Conservation (phyloP, 1,139 yeast genomes). For the Magnusiomyces starmeri region DNA sequence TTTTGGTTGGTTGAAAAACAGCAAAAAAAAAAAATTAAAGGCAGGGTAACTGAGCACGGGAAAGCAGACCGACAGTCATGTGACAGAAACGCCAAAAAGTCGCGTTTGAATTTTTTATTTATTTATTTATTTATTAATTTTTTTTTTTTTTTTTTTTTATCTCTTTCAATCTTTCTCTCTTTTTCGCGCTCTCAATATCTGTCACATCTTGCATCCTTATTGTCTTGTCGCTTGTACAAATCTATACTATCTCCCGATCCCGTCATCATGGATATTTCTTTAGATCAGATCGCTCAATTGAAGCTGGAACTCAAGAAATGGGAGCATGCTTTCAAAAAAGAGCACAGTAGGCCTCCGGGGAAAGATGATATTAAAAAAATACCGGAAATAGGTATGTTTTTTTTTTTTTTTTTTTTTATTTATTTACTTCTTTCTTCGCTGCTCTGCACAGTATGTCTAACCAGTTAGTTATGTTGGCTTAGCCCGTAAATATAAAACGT, state of each 20-base stretch:
- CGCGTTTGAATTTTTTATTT: background rate
- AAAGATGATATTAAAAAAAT: conserved; percentile 48
- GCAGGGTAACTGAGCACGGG: background rate
- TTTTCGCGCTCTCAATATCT: background rate
- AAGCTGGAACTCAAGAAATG: conserved; percentile 51
- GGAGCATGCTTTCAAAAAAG: conserved; percentile 47
- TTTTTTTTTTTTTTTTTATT: background rate
- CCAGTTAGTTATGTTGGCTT: background rate
- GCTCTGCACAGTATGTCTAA: no score
- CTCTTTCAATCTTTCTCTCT: background rate
- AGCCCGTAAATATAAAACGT: conserved; percentile 38
- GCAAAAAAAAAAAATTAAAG: background rate
- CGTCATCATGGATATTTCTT: background rate
- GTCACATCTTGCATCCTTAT: background rate
- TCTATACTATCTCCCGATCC: background rate
- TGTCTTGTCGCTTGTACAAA: background rate
- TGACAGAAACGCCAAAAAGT: background rate
- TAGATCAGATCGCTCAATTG: conserved; percentile 3
- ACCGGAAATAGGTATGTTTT: conserved; percentile 32
- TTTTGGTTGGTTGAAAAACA: background rate
- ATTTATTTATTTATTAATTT: background rate
- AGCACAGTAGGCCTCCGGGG: conserved; percentile 45
- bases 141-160: background rate
- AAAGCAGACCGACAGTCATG: no score
- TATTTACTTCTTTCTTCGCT: background rate